Percentiles rank a stretch among this genome's conserved stretches.
Conservation (phyloP, 2,329 filamentous ascomycete genomes). For the Akanthomyces muscarius region DNA sequence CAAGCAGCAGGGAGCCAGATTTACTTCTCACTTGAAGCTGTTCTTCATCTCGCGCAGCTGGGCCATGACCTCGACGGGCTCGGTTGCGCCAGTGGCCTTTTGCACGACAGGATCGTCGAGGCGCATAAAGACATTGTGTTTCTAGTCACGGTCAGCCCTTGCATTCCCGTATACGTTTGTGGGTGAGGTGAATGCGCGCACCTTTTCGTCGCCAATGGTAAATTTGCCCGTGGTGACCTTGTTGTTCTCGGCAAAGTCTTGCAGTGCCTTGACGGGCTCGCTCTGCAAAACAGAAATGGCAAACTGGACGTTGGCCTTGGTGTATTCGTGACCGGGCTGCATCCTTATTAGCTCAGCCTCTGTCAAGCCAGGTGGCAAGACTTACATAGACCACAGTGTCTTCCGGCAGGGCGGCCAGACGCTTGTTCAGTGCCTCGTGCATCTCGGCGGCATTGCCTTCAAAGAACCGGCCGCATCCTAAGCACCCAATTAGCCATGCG, state of each 20-base stretch:
- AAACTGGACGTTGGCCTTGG: slow-evolving; percentile 94
- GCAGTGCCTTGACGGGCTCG: slow-evolving; percentile 71
- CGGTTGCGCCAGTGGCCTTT: slow-evolving; percentile 74
- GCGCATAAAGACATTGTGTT: slow-evolving; percentile 97
- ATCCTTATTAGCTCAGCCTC: not conserved
- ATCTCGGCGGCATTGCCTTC: slow-evolving; percentile 88
- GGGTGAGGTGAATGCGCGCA: slow-evolving; percentile 30
- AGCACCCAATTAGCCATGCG: not conserved
- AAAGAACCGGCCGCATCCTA: slow-evolving; percentile 93
- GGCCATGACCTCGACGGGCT: slow-evolving; percentile 80
- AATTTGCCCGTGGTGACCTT: slow-evolving; percentile 91
- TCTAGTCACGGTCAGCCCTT: slow-evolving; percentile 39
- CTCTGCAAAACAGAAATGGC: slow-evolving; percentile 70
- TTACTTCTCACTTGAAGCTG: slow-evolving; percentile 55
- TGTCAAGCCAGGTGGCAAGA: slow-evolving; percentile 19
- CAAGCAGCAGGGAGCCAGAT: not conserved
- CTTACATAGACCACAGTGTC: slow-evolving; percentile 87
- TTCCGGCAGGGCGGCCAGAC: slow-evolving; percentile 73
- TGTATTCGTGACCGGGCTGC: slow-evolving; percentile 94
- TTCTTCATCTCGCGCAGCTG: slow-evolving; percentile 91
- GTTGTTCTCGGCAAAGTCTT: slow-evolving; percentile 73
- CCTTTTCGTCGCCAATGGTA: slow-evolving; percentile 96
- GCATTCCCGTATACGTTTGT: no score
- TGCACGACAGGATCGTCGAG: slow-evolving; percentile 81
- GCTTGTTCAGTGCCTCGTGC: slow-evolving; percentile 87